Conservation (phyloP, 2,329 filamentous ascomycete species). For the Epicoccum sorghinum region DNA sequence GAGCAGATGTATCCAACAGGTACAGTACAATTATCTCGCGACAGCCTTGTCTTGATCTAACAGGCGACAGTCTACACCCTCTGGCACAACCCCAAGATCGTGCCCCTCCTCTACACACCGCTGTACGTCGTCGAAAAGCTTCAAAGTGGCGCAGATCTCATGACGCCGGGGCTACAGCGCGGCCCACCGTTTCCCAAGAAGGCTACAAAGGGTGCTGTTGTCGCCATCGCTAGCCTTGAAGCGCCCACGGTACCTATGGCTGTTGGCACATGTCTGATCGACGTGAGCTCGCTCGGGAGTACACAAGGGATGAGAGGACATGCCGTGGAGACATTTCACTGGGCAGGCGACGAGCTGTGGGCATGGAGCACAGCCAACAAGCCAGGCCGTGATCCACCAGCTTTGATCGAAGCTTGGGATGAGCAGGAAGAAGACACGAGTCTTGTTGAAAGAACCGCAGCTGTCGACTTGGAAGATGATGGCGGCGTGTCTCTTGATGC, state of each 20-base stretch:
- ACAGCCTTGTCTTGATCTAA: neutral
- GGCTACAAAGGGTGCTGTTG: conserved; percentile 65
- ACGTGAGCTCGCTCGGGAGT: conserved; percentile 61
- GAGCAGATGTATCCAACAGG: conserved; percentile 61
- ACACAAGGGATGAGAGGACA: conserved; percentile 68
- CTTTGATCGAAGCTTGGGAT: conserved; percentile 59
- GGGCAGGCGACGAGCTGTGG: conserved; percentile 74
- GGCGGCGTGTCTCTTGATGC: conserved; percentile 54
- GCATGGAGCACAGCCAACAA: conserved; percentile 63
- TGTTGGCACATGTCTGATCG: conserved; percentile 69
- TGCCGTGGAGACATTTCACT: conserved; percentile 69
- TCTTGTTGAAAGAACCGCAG: conserved; percentile 49
- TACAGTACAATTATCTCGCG: conserved; percentile 11
- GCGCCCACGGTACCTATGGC: conserved; percentile 66
- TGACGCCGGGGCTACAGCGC: conserved; percentile 70
- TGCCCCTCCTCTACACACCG: conserved; percentile 69
- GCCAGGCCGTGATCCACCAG: conserved; percentile 60
- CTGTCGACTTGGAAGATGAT: conserved; percentile 52
- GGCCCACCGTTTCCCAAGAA: conserved; percentile 67
- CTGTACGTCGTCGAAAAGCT: conserved; percentile 67
- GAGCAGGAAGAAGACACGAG: conserved; percentile 39
- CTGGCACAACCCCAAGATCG: conserved; percentile 66
- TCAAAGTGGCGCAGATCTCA: conserved; percentile 68
- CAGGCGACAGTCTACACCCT: conserved; percentile 64
- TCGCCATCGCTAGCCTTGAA: conserved; percentile 67